Evolutionary conservation across 148 eudicot species (phyloP).

Genomic region (Silene conica): DNA sequence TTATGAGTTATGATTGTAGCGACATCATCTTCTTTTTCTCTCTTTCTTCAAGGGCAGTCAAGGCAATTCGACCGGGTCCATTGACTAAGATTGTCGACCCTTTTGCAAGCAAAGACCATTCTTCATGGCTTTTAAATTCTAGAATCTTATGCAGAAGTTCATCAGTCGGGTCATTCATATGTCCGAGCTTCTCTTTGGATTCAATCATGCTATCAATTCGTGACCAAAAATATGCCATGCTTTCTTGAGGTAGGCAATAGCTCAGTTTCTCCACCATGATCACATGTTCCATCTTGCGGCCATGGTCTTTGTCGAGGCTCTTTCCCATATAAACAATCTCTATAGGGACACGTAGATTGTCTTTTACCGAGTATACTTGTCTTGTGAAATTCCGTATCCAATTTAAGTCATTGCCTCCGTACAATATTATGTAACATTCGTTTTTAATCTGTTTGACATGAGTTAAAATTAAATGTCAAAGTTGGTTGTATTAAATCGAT

Average conservation of each 20-base stretch:
- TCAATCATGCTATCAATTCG: slow-evolving; percentile 42
- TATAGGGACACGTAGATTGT: slow-evolving; percentile 19
- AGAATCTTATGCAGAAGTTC: slow-evolving; percentile 7
- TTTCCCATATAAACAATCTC: slow-evolving; percentile 58
- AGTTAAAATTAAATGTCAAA: no score
- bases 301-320: slow-evolving; percentile 15
- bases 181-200: slow-evolving; percentile 37
- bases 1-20: no score
- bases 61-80: no score
- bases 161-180: slow-evolving; percentile 33
- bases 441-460: slow-evolving; percentile 37
- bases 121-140: no score
- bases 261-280: slow-evolving; percentile 21
- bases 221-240: slow-evolving; percentile 45
- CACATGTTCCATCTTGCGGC: neutral
- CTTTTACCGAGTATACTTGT: slow-evolving; percentile 24
- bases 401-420: slow-evolving; percentile 39
- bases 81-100: no score
- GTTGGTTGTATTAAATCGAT: no score
- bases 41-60: neutral
- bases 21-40: slow-evolving; percentile 8
- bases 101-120: no score
- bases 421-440: slow-evolving; percentile 40
- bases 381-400: slow-evolving; percentile 44
- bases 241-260: no score